Evolutionary conservation across 202 grass and related monocot species (phyloP).

Genomic region (Cymbopogon flexuosus): DNA sequence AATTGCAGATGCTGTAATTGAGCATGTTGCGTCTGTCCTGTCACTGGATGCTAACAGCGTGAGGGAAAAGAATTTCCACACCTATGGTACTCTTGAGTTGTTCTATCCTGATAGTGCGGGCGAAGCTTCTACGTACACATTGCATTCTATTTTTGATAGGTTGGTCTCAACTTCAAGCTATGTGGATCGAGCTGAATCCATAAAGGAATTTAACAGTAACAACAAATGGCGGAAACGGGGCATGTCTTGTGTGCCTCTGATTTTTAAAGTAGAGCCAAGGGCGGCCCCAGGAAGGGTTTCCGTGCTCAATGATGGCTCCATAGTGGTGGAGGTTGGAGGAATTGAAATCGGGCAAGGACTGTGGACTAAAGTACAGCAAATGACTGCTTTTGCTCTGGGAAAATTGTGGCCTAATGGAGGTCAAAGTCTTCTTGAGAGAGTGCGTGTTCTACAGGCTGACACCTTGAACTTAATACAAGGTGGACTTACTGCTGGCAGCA

Average conservation of each 20-base stretch:
- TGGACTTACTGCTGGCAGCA: constrained; percentile 57
- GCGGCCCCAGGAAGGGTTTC: constrained; percentile 64
- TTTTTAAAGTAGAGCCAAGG: constrained; percentile 32
- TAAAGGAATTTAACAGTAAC: constrained; percentile 46
- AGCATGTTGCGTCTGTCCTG: constrained; percentile 62
- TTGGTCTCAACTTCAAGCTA: constrained; percentile 44
- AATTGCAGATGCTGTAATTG: constrained; percentile 72
- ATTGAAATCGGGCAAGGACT: constrained; percentile 74
- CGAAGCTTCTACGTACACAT: constrained; percentile 49
- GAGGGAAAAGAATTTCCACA: constrained; percentile 71
- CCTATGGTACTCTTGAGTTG: constrained; percentile 44
- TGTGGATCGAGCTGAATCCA: constrained; percentile 34
- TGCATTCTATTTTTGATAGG: constrained; percentile 62
- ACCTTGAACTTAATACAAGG: constrained; percentile 73
- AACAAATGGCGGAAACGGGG: constrained; percentile 77
- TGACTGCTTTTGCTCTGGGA: constrained; percentile 54
- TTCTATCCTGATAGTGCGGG: constrained; percentile 54
- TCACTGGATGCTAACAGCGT: constrained; percentile 40
- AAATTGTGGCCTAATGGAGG: constrained; percentile 47
- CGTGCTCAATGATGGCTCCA: constrained; percentile 63
- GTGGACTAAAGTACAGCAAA: constrained; percentile 89
- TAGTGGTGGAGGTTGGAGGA: constrained; percentile 77
- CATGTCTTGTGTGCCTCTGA: constrained; percentile 49
- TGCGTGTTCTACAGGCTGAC: constrained; percentile 67
- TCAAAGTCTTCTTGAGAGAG: constrained; percentile 50